Conservation (phyloP, 139 green algal species). For the Chlamydomonas schloesseri region DNA sequence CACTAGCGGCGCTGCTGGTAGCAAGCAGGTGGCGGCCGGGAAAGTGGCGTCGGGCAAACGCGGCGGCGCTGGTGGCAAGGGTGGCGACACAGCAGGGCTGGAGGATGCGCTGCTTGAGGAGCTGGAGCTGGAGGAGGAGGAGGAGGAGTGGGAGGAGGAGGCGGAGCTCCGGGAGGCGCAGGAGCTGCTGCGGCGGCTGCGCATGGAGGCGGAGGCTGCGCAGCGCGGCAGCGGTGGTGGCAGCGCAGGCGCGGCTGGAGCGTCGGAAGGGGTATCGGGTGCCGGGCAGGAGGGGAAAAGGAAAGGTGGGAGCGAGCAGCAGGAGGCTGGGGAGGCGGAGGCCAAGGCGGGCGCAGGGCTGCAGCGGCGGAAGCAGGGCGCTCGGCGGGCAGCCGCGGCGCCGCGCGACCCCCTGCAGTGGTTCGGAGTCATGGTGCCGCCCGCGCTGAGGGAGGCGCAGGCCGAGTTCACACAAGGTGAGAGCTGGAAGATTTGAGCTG, state of each 20-base stretch:
- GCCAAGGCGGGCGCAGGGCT: neutral
- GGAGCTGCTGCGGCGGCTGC: conserved; percentile 5
- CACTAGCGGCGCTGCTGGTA: no score
- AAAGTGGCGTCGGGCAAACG: no score
- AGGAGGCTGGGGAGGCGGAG: neutral
- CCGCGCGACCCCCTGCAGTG: conserved; percentile 47
- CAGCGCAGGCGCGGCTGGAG: neutral
- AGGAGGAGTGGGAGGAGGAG: neutral
- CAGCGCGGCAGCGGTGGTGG: neutral
- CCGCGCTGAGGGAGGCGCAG: conserved; percentile 49
- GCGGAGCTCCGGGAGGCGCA: neutral
- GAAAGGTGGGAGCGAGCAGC: neutral
- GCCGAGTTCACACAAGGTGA: neutral
- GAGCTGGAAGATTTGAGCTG: no score
- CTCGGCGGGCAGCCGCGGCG: neutral
- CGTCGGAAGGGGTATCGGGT: neutral
- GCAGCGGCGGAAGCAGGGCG: neutral
- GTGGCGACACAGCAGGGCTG: no score
- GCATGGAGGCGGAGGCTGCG: neutral
- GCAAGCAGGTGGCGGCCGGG: no score
- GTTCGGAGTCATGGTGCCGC: conserved; percentile 56
- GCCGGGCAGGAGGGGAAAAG: neutral
- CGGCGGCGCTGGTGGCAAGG: no score
- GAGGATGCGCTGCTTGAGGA: no score
- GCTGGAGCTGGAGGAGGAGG: neutral